phyloP scores from a whole-genome alignment of 192 early-diverging fungal genomes.

The Gamsiella multidivaricata region DNA sequence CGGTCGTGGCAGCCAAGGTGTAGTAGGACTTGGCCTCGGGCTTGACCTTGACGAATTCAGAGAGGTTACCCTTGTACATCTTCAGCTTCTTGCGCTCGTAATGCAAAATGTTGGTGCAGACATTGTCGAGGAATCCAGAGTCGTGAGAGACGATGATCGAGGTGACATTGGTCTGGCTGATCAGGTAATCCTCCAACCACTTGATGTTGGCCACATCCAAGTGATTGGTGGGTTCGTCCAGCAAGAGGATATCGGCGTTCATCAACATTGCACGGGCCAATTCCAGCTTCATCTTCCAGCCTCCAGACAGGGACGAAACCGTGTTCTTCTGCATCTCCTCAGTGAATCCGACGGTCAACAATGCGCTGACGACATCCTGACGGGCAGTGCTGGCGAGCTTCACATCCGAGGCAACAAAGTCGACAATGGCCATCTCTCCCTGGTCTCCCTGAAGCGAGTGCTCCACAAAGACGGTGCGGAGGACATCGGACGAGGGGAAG shows the following conservation, averaged over 20 bases:
- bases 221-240: conserved; percentile 91
- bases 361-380: conserved; percentile 57
- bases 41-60: conserved; percentile 80
- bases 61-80: conserved; percentile 80
- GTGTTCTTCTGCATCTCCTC: conserved; percentile 69
- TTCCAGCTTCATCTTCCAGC: conserved; percentile 93
- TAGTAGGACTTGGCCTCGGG: conserved; percentile 86
- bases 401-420: conserved; percentile 73
- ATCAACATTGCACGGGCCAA: conserved; percentile 88
- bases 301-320: conserved; percentile 82
- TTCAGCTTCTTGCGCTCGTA: conserved; percentile 87
- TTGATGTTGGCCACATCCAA: conserved; percentile 76
- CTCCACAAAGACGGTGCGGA: conserved; percentile 85
- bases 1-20: conserved; percentile 69
- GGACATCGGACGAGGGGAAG: conserved; percentile 71
- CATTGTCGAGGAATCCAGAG: conserved; percentile 84
- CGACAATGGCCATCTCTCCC: conserved; percentile 75
- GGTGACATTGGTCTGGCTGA: conserved; percentile 77
- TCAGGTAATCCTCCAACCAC: conserved; percentile 79
- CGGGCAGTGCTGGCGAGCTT: conserved; percentile 68
- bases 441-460: conserved; percentile 79
- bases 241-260: conserved; percentile 86
- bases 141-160: conserved; percentile 89
- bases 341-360: conserved; percentile 78
- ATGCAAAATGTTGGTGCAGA: conserved; percentile 88